Evolutionary conservation across 805 yeast species (phyloP), one percentile per base, ranked within the genome.

Genomic region (Isabelozyma heimii): DNA sequence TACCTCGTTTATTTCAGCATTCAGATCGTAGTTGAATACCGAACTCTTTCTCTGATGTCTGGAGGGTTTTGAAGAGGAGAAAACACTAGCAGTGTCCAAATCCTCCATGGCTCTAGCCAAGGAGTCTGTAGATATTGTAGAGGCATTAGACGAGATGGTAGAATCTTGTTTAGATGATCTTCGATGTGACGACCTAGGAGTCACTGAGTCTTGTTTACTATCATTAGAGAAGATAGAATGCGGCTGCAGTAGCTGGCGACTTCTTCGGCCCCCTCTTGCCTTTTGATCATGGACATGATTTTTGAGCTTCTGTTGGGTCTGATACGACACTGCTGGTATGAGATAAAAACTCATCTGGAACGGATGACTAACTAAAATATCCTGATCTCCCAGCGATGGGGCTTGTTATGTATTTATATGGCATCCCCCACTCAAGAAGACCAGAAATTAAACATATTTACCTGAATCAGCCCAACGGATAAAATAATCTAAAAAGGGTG

Each of bases 291-390:
- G 46, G 28, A 28, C 26, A 26, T 46, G 44, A 13, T 27, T 8
- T 14, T 53, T 52, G 27, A 63, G 44, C 51, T 65, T 65, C 46
- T 65, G 67, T 44, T 63, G 59, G 37, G 65, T 62, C 51, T 65
- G 70, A 45, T 61, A 65, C 59, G 62, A 65, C 48, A 63, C 60
- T 39, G 62, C 47, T 0, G 68, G 68, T 1, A 65, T 66, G 13
- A 62, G 55, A 41, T 55, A 65, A 49, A 62, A 65, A 40, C 60
- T 60, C 44, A 42, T 42, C 24, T 20, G 24, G 24, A 30, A 13
- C 35, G 8, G 35, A 6, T 30, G 16, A 5, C 15, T 13, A 30
- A 28, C 12, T 1, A n/a, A 37, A 37, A 13, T 4, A 14, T 2
- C 40, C 16, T 1, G 40, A 37, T 15, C 20, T 8, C 10, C 5